These are phyloP conservation scores for Leishmania braziliensis DNA, from an alignment of 208 protist species.

Conservation along the genomic window DNA sequence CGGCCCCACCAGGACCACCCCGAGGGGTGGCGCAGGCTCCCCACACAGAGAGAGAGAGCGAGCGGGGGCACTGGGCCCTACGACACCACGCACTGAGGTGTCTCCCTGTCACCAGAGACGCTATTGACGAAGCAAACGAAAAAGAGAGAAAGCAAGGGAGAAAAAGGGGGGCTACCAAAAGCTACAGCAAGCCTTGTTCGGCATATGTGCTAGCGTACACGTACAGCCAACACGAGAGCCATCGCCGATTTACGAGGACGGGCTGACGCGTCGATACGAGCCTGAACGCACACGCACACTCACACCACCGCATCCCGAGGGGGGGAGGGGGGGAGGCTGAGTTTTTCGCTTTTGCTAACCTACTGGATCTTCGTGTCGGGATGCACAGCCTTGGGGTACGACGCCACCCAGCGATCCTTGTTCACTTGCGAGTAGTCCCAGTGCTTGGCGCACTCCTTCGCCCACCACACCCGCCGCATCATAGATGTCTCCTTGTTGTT, in stretches of 20 bases:
- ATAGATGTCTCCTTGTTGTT: slow-evolving; percentile 90
- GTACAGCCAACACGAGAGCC: neutral
- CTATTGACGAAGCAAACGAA: neutral
- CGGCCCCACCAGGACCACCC: too few species aligned
- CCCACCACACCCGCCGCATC: slow-evolving; percentile 94
- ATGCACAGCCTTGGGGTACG: slow-evolving; percentile 62
- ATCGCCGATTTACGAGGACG: neutral
- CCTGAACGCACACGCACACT: neutral
- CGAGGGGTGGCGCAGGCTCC: too few species aligned
- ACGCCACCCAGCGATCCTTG: slow-evolving; percentile 56
- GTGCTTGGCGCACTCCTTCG: slow-evolving; percentile 90
- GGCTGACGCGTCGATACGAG: too few species aligned
- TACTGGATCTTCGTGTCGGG: slow-evolving; percentile 53
- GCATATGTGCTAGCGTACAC: neutral
- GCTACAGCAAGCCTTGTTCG: neutral
- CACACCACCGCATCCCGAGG: neutral
- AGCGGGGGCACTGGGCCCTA: too few species aligned
- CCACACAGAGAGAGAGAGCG: too few species aligned
- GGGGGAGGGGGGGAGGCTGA: neutral
- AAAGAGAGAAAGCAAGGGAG: neutral
- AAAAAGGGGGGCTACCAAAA: neutral
- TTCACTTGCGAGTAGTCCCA: slow-evolving; percentile 89
- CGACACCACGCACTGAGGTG: too few species aligned
- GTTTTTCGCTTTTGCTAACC: neutral
- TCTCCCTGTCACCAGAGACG: neutral